Base-by-base conservation (phyloP, 2,329 filamentous ascomycete species). In the Pestalotiopsis sp. region DNA sequence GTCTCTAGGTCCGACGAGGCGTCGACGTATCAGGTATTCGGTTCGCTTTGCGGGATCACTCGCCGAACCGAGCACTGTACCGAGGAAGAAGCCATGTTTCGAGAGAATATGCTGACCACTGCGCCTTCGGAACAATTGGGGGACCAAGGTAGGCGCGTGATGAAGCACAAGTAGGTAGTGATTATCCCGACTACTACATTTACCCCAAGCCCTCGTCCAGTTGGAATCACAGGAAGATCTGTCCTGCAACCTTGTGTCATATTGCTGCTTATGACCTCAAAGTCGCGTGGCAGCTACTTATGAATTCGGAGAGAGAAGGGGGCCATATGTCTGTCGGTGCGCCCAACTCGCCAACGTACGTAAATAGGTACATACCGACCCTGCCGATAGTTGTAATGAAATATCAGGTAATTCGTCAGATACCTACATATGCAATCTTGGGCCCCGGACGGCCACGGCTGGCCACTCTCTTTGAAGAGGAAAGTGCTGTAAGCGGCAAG, bases 241-340 rank as follows among this genome's bases (percentile, higher is more conserved):
- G 62, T 44, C 13, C 14, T 65, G 62, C 62, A 35, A 48, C 14
- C 35, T 65, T 30, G 62, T 65, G 62, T 65, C 62, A 65, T 56
- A 52, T 22, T 30, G 22, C 38, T 52, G 61, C 24, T 35, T 55
- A 65, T 56, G 62, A 65, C 62, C 62, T 65, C 44, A 65, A 39
- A 13, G 10, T n/a, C 30, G 17, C 17, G 58, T 30, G 13, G 17
- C 14, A 39, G 26, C 30, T 11, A 24, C 17, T 17, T 35, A 35
- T 30, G 22, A 20, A n/a, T 35, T 11, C 17, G 52, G 20, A 30
- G 56, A 7, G 17, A 22, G n/a, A 17, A 52, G 20, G 20, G 20
- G 44, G 44, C 44, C 4, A n/a, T 52, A 1, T 52, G 10, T n/a
- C 26, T n/a, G 17, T n/a, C 17, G 17, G 17, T 9, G 44, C 20